Evolutionary conservation across 768 basidiomycete species (phyloP).

Genomic region (Asterophora parasitica): DNA sequence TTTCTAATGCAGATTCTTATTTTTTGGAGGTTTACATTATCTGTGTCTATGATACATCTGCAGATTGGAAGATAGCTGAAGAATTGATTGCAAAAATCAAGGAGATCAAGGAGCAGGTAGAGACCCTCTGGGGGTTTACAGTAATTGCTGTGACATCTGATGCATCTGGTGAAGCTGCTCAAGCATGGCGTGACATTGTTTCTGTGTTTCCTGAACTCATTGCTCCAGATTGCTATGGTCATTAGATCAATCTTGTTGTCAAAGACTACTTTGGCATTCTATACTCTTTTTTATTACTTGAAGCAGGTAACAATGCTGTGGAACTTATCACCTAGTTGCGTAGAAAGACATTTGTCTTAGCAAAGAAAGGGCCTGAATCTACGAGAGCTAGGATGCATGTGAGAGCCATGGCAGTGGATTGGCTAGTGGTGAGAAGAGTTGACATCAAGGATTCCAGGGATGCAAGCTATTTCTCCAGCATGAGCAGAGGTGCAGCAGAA

Average conservation of each 20-base stretch:
- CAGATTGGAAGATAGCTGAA: constrained; percentile 21
- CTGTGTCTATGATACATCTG: constrained; percentile 25
- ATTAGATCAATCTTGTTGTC: constrained; percentile 8
- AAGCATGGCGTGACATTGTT: constrained; percentile 17
- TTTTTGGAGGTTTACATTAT: constrained; percentile 19
- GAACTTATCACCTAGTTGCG: constrained; percentile 26
- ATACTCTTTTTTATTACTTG: neutral
- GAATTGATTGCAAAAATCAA: constrained; percentile 22
- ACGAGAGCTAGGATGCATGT: no score
- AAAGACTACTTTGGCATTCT: neutral
- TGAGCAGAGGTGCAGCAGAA: no score
- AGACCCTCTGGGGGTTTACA: constrained; percentile 21
- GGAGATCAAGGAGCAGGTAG: constrained; percentile 14
- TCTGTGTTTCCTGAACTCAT: constrained; percentile 21
- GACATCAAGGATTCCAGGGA: no score
- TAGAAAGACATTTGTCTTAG: constrained; percentile 21
- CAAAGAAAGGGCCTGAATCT: no score
- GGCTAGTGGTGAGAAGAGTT: no score
- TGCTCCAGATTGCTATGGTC: constrained; percentile 28
- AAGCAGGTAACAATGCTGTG: constrained; percentile 8
- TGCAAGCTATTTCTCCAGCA: no score
- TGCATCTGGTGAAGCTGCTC: constrained; percentile 31
- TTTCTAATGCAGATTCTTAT: neutral
- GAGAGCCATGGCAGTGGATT: no score
- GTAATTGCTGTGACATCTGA: constrained; percentile 29